Evolutionary conservation across 768 basidiomycete species (phyloP), one percentile per base, ranked within the genome.

Genomic region (Leccinum incarnatum): DNA sequence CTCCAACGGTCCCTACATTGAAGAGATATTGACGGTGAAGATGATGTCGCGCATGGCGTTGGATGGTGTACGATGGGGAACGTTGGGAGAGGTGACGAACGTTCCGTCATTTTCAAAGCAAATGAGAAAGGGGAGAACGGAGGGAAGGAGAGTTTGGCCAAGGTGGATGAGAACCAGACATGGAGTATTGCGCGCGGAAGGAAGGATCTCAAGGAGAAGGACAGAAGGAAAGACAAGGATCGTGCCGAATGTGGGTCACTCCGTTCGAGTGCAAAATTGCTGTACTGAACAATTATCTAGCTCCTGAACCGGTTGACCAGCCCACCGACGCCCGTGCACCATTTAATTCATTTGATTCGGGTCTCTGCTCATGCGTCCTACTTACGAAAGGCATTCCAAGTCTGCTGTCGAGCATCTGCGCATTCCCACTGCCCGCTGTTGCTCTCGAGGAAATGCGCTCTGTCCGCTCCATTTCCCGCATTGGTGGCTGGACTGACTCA

Each of bases 11-110:
- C 81, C 84, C 0, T 87, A 88, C 21, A 75, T 86, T 34, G 86
- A 81, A 6, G 87, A 90, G 62, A 82, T 91, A n/a, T 68, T 88
- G 19, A 78, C 91, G 69, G 83, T 91, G 80, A 90, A 88, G 81
- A 85, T 85, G 76, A 89, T 87, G 65, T 83, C 82, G 1, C 74
- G 89, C 1, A 77, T 77, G 0, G 85, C 73, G 2, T 68, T 91
- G 61, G 81, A 87, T 65, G 83, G 81, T 47, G 64, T 72, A 74
- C 81, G 73, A 48, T 81, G 79, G 71, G 88, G 87, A 74, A 81
- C 76, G 6, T 60, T 83, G 46, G 80, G 76, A 0, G 87, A 88
- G 54, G 81, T 83, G 8, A 88, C 86, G 60, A 89, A 88, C 57
- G 74, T 81, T 19, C 77, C 76, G 5, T 23, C 71, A 58, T 53